Evolutionary conservation across 176 grass and related monocot genomes (phyloP).

Genomic region (Oryza brachyantha): DNA sequence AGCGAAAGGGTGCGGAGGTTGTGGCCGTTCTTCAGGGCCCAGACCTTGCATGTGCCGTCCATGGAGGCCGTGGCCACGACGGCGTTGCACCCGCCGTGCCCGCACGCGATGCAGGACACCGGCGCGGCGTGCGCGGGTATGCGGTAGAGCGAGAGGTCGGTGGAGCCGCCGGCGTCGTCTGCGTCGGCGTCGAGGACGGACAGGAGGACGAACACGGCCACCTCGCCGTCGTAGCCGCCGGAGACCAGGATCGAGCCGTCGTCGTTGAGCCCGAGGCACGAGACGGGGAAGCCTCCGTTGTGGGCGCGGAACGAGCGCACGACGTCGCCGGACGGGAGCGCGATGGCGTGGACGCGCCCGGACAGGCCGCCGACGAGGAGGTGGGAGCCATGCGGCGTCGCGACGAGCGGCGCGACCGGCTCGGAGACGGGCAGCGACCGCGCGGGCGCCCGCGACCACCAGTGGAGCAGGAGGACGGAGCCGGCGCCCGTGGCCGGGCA

Average conservation of each 20-base stretch:
- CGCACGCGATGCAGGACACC: slow-evolving; percentile 11
- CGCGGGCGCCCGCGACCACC: neutral
- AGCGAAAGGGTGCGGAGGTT: slow-evolving; percentile 12
- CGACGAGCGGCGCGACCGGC: slow-evolving; percentile 6
- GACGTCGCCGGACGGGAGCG: slow-evolving; percentile 14
- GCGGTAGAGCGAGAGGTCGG: neutral
- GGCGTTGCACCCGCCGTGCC: slow-evolving; percentile 21
- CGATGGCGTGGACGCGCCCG: slow-evolving; percentile 9
- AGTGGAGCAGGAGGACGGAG: slow-evolving; percentile 6
- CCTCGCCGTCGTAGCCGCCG: slow-evolving; percentile 5
- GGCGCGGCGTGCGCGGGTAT: slow-evolving; percentile 4
- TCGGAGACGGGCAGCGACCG: neutral
- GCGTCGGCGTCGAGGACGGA: slow-evolving; percentile 14
- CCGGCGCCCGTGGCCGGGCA: slow-evolving; percentile 3
- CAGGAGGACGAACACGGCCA: slow-evolving; percentile 22
- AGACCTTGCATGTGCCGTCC: slow-evolving; percentile 43
- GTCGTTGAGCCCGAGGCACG: slow-evolving; percentile 25
- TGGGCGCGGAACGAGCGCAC: slow-evolving; percentile 12
- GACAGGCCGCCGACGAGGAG: slow-evolving; percentile 31
- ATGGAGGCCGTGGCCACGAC: slow-evolving; percentile 8
- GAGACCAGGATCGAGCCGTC: slow-evolving; percentile 39
- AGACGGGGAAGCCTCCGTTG: neutral
- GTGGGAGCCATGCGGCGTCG: neutral
- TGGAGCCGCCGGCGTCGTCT: neutral
- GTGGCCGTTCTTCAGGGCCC: slow-evolving; percentile 14